Base-by-base conservation (phyloP, 306 rosid species). In the Luffa acutangula region DNA sequence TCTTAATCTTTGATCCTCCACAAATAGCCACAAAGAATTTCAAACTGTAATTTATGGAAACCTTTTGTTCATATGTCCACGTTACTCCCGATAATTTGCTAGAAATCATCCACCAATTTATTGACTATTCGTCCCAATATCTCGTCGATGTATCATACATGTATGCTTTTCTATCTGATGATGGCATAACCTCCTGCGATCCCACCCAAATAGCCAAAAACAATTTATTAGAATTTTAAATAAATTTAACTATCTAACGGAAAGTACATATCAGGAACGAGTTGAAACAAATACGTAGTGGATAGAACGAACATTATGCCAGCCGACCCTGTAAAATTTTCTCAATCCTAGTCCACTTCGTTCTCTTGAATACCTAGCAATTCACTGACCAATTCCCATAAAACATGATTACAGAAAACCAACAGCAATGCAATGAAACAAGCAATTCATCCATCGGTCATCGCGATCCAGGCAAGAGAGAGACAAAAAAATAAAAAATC, bases 351-450 rank as follows among this genome's bases (percentile, higher is more conserved):
- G 86, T 94, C 95, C 69, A 92, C 97, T 82, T 90, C 90, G 87
- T 88, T 94, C 83, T 92, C 97, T 89, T 90, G 84, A 86, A 94
- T 94, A 82, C 92, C 93, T 84, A 92, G 85, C 84, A 92, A 88
- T 83, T 94, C 97, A 76, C 91, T 94, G 83, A 86, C 93, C 97
- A 94, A 92, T 46, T 94, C 98, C 97, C 91, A 81, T 75, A 54
- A 59, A 64, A 56, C 65, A 75, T 71, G 58, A 82, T 74, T 31
- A 51, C 53, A 74, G 31, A 51, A 7, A 72, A 25, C 41, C 54
- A 69, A 41, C 33, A 10, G 3, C 78, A 51, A 46, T 46, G 6
- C 62, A 74, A 37, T n/a, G 4, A n/a, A 14, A 31, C 60, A 36
- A 12, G 34, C 13, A 9, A 21, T 59, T 25, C 65, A 59, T 59